Evolutionary conservation across 2,329 filamentous ascomycete species (phyloP).

Genomic region (Microcera coccophila): DNA sequence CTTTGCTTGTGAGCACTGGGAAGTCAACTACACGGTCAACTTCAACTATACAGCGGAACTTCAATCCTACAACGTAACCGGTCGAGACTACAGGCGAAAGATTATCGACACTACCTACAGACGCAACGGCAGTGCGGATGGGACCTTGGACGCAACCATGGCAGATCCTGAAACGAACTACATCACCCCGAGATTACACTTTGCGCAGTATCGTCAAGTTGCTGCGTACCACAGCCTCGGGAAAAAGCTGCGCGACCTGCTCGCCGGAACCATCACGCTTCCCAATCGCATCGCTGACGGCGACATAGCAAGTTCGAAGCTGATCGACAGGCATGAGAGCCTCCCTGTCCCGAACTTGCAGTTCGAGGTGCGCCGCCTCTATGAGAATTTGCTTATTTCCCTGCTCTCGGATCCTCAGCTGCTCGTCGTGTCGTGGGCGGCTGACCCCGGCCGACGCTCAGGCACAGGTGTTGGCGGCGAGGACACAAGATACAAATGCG

Average conservation of each 20-base stretch:
- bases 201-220: slow-evolving; percentile 16
- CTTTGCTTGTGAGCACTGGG: slow-evolving; percentile 23
- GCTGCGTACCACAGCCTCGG: slow-evolving; percentile 23
- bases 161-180: slow-evolving; percentile 20
- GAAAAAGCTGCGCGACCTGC: slow-evolving; percentile 13
- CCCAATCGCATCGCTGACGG: slow-evolving; percentile 18
- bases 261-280: slow-evolving; percentile 24
- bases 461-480: slow-evolving; percentile 10
- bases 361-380: slow-evolving; percentile 19
- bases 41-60: slow-evolving; percentile 22
- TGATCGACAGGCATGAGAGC: slow-evolving; percentile 22
- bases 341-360: slow-evolving; percentile 16
- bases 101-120: slow-evolving; percentile 19
- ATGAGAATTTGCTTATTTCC: slow-evolving; percentile 25
- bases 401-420: slow-evolving; percentile 25
- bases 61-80: slow-evolving; percentile 15
- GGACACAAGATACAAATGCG: slow-evolving; percentile 13
- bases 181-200: slow-evolving; percentile 15
- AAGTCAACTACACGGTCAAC: slow-evolving; percentile 20
- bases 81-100: slow-evolving; percentile 15
- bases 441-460: slow-evolving; percentile 12
- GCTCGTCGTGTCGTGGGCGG: slow-evolving; percentile 23
- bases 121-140: slow-evolving; percentile 12
- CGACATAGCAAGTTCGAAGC: slow-evolving; percentile 16
- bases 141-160: slow-evolving; percentile 16